A percentile compares a stretch with the other conserved stretches of the same genome.
Evolutionary conservation across 83 land plant species (phyloP).

Genomic region (Picea mariana): DNA sequence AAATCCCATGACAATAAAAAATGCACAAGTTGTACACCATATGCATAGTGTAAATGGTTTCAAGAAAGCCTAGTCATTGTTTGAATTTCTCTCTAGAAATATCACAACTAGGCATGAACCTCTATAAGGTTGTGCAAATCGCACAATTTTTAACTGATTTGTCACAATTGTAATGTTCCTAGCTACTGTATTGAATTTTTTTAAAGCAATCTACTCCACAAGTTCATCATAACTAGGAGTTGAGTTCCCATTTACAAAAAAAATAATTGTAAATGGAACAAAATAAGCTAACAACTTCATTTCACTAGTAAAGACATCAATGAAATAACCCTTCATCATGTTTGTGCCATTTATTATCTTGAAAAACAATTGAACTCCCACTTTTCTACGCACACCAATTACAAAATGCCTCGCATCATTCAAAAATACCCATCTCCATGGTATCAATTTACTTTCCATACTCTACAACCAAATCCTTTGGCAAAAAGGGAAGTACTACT

Average conservation of each 20-base stretch:
- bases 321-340: too few species aligned
- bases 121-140: constrained; percentile 79
- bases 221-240: constrained; percentile 66
- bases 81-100: constrained; percentile 37
- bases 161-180: constrained; percentile 87
- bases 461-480: constrained; percentile 20
- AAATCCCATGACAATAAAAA: constrained; percentile 68
- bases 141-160: constrained; percentile 65
- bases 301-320: too few species aligned
- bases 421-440: constrained; percentile 77
- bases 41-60: constrained; percentile 78
- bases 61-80: constrained; percentile 78
- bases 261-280: constrained; percentile 19
- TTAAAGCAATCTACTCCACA: constrained; percentile 34
- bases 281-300: too few species aligned
- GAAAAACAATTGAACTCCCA: constrained; percentile 63
- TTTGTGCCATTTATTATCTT: not conserved
- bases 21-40: constrained; percentile 78
- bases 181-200: constrained; percentile 74
- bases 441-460: constrained; percentile 34
- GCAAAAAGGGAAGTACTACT: constrained; percentile 22
- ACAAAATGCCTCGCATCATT: constrained; percentile 51
- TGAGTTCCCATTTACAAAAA: constrained; percentile 55
- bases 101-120: constrained; percentile 80
- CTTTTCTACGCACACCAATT: constrained; percentile 74